These are phyloP conservation scores for Calocybe gangraenosa DNA, from an alignment of 768 basidiomycete genomes.

Conservation along the genomic window DNA sequence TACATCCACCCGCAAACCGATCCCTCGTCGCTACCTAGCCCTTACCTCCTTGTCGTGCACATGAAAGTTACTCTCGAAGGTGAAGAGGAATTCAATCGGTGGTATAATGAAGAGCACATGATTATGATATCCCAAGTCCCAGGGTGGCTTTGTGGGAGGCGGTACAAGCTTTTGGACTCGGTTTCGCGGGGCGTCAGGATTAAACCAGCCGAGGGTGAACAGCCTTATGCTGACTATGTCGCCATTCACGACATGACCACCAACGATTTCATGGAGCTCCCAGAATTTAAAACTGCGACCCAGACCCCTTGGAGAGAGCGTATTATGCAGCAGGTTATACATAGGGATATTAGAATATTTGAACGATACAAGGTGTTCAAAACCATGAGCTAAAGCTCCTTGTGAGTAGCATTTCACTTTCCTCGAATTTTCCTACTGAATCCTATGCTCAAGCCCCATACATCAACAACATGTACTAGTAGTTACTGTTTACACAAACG, in stretches of 20 bases:
- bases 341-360: constrained; percentile 9
- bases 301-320: constrained; percentile 11
- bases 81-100: constrained; percentile 26
- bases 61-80: constrained; percentile 14
- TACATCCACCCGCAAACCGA: constrained; percentile 13
- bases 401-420: too few species aligned
- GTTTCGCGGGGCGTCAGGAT: constrained; percentile 9
- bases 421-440: too few species aligned
- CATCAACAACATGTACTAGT: too few species aligned
- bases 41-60: constrained; percentile 18
- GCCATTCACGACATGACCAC: constrained; percentile 11
- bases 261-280: constrained; percentile 10
- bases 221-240: constrained; percentile 10
- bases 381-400: background rate
- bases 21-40: constrained; percentile 12
- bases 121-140: constrained; percentile 21
- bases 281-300: constrained; percentile 11
- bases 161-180: constrained; percentile 19
- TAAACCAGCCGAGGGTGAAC: constrained; percentile 4
- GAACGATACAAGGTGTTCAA: constrained; percentile 7
- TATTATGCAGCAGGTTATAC: constrained; percentile 3
- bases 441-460: too few species aligned
- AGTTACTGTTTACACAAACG: too few species aligned
- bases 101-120: constrained; percentile 28
- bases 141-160: constrained; percentile 25